Evolutionary conservation across 441 rosid species (phyloP).

Genomic region (Metrosideros polymorpha): DNA sequence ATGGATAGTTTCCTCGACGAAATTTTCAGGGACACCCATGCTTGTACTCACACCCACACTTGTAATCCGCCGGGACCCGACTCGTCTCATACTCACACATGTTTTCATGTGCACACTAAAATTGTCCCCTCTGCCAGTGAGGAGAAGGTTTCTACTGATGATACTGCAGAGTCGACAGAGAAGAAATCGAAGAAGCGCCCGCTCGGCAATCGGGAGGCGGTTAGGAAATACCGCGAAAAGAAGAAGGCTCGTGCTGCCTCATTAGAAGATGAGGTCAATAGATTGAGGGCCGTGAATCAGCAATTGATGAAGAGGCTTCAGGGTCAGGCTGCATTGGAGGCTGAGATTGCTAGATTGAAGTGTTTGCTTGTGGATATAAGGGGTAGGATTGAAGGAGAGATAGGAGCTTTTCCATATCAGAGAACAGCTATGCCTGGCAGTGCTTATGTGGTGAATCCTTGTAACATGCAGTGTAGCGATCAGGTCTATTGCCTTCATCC

Average conservation of each 20-base stretch:
- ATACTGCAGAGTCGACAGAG: slow-evolving; percentile 60
- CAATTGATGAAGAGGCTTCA: slow-evolving; percentile 82
- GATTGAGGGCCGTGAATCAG: slow-evolving; percentile 67
- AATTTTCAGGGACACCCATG: slow-evolving; percentile 58
- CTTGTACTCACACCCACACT: slow-evolving; percentile 91
- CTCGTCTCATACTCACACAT: slow-evolving; percentile 85
- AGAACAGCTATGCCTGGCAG: slow-evolving; percentile 31
- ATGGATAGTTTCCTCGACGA: slow-evolving; percentile 81
- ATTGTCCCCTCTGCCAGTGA: slow-evolving; percentile 58
- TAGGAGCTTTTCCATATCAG: slow-evolving; percentile 93
- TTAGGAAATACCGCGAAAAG: slow-evolving; percentile 93
- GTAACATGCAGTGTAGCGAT: slow-evolving; percentile 63
- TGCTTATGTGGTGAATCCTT: slow-evolving; percentile 70
- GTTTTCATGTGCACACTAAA: slow-evolving; percentile 90
- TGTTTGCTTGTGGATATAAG: slow-evolving; percentile 93
- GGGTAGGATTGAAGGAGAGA: slow-evolving; percentile 96
- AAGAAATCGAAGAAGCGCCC: slow-evolving; percentile 65
- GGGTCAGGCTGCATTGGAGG: slow-evolving; percentile 81
- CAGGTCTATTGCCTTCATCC: slow-evolving; percentile 63
- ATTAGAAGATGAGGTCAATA: slow-evolving; percentile 78
- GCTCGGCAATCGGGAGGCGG: slow-evolving; percentile 79
- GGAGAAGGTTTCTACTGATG: slow-evolving; percentile 62
- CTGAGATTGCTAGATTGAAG: slow-evolving; percentile 85
- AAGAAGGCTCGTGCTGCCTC: slow-evolving; percentile 92
- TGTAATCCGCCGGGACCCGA: slow-evolving; percentile 97